Evolutionary conservation across 352 stramenopile genomes (phyloP).

Genomic region (Discostella stelligera): DNA sequence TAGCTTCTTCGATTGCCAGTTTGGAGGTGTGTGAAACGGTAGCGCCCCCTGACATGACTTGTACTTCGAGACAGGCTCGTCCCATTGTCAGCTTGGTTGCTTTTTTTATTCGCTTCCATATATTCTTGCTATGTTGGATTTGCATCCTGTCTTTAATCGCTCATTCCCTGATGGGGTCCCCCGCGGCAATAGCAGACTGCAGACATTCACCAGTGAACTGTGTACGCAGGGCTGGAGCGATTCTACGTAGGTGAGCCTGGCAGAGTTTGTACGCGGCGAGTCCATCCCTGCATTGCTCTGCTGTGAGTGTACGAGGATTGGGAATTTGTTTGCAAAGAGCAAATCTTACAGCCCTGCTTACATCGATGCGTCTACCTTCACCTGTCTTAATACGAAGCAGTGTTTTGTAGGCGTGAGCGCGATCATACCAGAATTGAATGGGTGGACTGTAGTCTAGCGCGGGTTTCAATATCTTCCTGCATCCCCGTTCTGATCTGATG

Average conservation of each 20-base stretch:
- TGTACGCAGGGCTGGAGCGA: no score
- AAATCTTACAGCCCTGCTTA: conserved; percentile 3
- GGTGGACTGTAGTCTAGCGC: conserved; percentile 21
- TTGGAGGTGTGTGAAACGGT: no score
- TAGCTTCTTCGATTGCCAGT: neutral
- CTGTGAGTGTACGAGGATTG: neutral
- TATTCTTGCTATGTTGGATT: no score
- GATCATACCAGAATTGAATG: conserved; percentile 20
- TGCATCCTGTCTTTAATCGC: no score
- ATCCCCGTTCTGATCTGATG: neutral
- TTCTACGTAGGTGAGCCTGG: neutral
- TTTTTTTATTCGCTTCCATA: no score
- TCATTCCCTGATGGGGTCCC: neutral
- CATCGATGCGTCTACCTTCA: conserved; percentile 13
- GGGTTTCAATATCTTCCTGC: no score
- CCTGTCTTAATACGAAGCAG: no score
- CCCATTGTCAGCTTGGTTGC: no score
- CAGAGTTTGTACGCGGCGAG: conserved; percentile 1
- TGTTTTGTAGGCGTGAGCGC: no score
- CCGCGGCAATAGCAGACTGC: neutral
- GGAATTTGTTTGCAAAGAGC: conserved; percentile 5
- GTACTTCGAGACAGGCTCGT: no score
- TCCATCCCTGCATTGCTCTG: neutral
- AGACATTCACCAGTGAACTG: no score
- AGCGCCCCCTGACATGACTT: no score